Evolutionary conservation across 2,329 filamentous ascomycete species (phyloP), one percentile per base, ranked within the genome.

Genomic region (Mariannaea elegans): DNA sequence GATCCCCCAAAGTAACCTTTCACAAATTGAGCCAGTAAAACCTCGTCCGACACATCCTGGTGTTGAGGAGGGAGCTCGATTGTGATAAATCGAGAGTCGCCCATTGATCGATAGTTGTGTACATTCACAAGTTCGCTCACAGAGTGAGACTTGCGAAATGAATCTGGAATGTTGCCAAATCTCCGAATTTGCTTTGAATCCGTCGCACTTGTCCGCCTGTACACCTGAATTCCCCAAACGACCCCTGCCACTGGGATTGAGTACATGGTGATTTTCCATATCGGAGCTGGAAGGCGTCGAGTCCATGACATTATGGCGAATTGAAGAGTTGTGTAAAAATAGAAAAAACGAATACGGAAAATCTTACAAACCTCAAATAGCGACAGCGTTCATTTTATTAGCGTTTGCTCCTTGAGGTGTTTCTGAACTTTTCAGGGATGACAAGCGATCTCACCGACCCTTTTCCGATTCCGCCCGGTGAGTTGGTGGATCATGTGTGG

Each of bases 1-100:
- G 63, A 46, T 0, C 73, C 73, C 4, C 71, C 72, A 46, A 75
- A 75, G 24, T 72, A 76, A 0, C 67, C 71, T 12, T 63, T 71
- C 1, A 71, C 50, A 9, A 75, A 74, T 2, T 62, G 65, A 0
- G 73, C 68, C 21, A 76, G 56, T 6, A 76, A 42, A 2, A 44
- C 51, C 27, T 74, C 69, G 32, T 76, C 72, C 2, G 68, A 62
- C 2, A 70, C 34, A 12, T 52, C 2, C 1, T 38, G 32, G 16
- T 63, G 56, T 7, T 58, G 45, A 1, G 50, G 13, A 0, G 68
- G 62, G 12, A 74, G 51, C 1, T 68, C 46, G 12, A 75, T 62
- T 0, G 67, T 64, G 2, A 71, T 65, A 38, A 58, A 69, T 4
- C 68, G 65, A 2, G 65, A 68, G 47, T 76, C 73, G 8, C 62